Evolutionary conservation across 257 asterid species (phyloP), one percentile per base, ranked within the genome.

Genomic region (Solanum sitiens): DNA sequence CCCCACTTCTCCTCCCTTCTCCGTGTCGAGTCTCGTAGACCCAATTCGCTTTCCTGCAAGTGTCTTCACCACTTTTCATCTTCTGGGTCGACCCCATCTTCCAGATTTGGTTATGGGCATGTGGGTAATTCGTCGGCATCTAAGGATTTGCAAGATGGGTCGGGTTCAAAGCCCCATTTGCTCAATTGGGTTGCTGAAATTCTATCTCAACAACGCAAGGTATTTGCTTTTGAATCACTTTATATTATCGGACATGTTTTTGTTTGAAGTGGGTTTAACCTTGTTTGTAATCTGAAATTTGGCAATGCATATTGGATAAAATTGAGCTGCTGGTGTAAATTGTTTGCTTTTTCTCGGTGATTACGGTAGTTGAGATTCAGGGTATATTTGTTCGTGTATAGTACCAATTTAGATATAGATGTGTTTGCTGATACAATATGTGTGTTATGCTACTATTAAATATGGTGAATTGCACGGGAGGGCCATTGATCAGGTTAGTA

Each of bases 121-220:
- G 86, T 87, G 88, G 89, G 42, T n/a, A 39, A 71, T 88, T 87
- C 82, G 88, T 37, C 87, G 35, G 20, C 71, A n/a, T 47, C 87
- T 7, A 87, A 50, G 53, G 94, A 91, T 87, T 91, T 87, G 45
- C 53, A 83, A 6, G 87, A 90, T 89, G 94, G 91, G 89, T 89
- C 91, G 18, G 37, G 70, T 30, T 83, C 91, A 56, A 90, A 87
- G 80, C 90, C 92, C 88, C 90, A 86, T 89, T 89, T 91, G 32
- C 83, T 90, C 88, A 25, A 72, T 33, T 75, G 86, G 90, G 86
- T 90, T 80, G 88, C 87, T 72, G 88, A 91, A 77, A 88, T 86
- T 68, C 27, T 86, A 6, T 68, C 90, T 86, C 87, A 63, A 73
- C 92, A 76, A 37, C 93, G 86, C 33, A 93, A 93, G 98, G 98